phyloP scores from a whole-genome alignment of 2,329 filamentous ascomycete genomes.

The Colletotrichum cereale region DNA sequence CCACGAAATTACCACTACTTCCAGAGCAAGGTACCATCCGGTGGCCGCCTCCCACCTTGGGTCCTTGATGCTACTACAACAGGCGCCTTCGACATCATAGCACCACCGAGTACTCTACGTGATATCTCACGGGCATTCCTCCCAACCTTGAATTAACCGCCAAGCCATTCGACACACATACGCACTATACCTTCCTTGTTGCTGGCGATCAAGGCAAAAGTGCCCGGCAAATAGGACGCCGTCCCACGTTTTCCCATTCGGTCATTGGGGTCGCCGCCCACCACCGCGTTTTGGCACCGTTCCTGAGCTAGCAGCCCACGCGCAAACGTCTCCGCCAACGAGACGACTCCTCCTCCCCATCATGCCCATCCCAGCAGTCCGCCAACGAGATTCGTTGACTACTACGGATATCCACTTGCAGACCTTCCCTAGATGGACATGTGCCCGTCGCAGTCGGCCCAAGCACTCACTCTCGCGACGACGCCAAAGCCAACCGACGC shows the following conservation, averaged over 20 bases:
- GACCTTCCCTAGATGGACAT: conserved; percentile 21
- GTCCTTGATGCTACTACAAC: too few species aligned
- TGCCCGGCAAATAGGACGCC: background rate
- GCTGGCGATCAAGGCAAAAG: too few species aligned
- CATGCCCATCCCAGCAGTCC: conserved; percentile 14
- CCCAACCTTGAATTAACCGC: background rate
- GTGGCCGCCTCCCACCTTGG: background rate
- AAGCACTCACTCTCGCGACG: background rate
- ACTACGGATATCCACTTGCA: background rate
- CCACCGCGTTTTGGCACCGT: conserved; percentile 20
- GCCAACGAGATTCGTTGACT: background rate
- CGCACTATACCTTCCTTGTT: background rate
- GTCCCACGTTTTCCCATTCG: background rate
- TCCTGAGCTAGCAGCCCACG: conserved; percentile 32
- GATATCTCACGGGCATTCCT: conserved; percentile 28
- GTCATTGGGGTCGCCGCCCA: conserved; percentile 1
- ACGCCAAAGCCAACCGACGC: background rate
- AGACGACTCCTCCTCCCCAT: background rate
- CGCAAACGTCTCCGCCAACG: conserved; percentile 1
- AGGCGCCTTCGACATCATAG: conserved; percentile 2
- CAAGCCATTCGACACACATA: background rate
- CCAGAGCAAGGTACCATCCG: background rate
- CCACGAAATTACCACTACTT: conserved; percentile 1
- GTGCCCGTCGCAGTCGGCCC: conserved; percentile 8
- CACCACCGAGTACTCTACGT: conserved; percentile 6